Evolutionary conservation across 768 basidiomycete genomes (phyloP).

Genomic region (Hypholoma sublateritium): DNA sequence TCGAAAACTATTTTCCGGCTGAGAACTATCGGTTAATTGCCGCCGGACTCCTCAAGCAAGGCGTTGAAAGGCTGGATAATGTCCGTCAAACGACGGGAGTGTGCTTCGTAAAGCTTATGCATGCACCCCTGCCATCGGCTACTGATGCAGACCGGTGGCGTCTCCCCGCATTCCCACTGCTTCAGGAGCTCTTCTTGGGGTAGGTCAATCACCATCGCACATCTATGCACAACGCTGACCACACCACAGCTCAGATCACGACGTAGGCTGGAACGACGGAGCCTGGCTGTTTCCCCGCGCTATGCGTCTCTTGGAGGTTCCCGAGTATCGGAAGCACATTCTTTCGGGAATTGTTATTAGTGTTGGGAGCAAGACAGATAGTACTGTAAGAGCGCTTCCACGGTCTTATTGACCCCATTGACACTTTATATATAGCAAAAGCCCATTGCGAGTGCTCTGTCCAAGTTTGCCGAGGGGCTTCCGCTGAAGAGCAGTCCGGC

Average conservation of each 20-base stretch:
- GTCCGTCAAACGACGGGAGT: slow-evolving; percentile 81
- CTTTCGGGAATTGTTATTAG: slow-evolving; percentile 77
- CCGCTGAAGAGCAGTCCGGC: slow-evolving; percentile 35
- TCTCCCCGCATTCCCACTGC: slow-evolving; percentile 44
- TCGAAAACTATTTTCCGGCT: slow-evolving; percentile 61
- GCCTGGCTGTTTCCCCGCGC: slow-evolving; percentile 75
- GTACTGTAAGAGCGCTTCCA: slow-evolving; percentile 58
- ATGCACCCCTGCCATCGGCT: slow-evolving; percentile 42
- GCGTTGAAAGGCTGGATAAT: slow-evolving; percentile 88
- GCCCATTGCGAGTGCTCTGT: slow-evolving; percentile 60
- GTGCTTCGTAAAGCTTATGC: slow-evolving; percentile 53
- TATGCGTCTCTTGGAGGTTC: slow-evolving; percentile 62
- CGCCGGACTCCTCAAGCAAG: slow-evolving; percentile 80
- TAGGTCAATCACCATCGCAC: slow-evolving; percentile 25
- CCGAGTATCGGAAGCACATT: slow-evolving; percentile 59
- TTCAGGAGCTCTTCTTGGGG: slow-evolving; percentile 56
- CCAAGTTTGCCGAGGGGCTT: slow-evolving; percentile 53
- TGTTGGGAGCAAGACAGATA: slow-evolving; percentile 81
- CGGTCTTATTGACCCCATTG: slow-evolving; percentile 8
- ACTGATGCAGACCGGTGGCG: slow-evolving; percentile 46
- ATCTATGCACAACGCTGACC: neutral
- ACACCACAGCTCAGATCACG: slow-evolving; percentile 10
- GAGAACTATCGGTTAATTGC: slow-evolving; percentile 55
- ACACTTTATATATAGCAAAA: slow-evolving; percentile 52
- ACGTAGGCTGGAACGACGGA: slow-evolving; percentile 69